Evolutionary conservation across 495 filamentous ascomycete species (phyloP), one percentile per base, ranked within the genome.

Genomic region (Annulohypoxylon maeteangense): DNA sequence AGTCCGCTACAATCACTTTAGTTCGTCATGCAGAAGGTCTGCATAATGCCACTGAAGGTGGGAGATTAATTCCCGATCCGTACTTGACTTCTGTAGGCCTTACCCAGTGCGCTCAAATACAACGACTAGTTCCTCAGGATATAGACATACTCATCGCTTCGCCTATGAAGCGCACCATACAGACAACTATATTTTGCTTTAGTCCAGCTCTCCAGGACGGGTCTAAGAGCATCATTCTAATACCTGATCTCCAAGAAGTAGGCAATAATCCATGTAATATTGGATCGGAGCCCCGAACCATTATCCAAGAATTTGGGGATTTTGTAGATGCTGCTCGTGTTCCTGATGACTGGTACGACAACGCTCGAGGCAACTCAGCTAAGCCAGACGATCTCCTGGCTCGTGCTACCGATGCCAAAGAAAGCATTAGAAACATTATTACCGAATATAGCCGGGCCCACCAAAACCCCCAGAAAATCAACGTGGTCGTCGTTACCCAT

Each of bases 111-210:
- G 75, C 70, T 4, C 70, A 78, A 0, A 86, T 97, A 27, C 74
- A 80, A 32, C 66, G 78, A 0, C 71, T 55, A 18, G 93, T 95
- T 78, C 89, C 90, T 10, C 65, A 81, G 72, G 84, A 87, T 68
- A 72, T 81, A 8, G 72, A 85, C 16, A 76, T 92, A 74, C 81
- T 97, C 4, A 84, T 93, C 7, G 87, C 91, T 48, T 96, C 93
- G 0, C 94, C 94, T 0, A 85, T 95, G 56, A 89, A 89, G 22
- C 89, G 94, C 59, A 92, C 93, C 1, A 82, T 98, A 40, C 89
- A 92, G 76, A 97, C 94, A 0, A 87, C 90, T 2, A 82, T 96
- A 3, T 78, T 90, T 48, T 86, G 85, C 59, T 97, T 97, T 79
- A 78, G 73, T 25, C 81, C 87, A 1, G 63, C 50, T 4, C 18